Conservation (phyloP, 768 basidiomycete species). For the Russula lepida region DNA sequence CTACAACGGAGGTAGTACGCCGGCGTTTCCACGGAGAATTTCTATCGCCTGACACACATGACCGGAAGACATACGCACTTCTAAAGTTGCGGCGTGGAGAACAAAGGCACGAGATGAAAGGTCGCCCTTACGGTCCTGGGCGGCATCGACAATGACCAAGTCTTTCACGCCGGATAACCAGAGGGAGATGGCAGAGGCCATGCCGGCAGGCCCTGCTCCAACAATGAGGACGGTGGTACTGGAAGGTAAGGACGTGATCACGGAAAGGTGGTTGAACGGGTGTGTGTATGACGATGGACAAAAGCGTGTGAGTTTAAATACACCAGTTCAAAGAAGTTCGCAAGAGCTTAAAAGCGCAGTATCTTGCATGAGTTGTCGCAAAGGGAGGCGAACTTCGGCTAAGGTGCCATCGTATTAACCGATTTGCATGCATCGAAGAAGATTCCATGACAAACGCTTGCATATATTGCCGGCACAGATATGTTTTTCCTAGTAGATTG, state of each 20-base stretch:
- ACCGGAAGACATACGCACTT: conserved; percentile 35
- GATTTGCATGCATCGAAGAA: too few species aligned
- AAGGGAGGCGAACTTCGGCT: neutral
- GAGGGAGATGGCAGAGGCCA: conserved; percentile 40
- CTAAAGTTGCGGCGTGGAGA: conserved; percentile 46
- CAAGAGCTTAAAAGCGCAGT: neutral
- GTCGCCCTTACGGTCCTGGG: conserved; percentile 27
- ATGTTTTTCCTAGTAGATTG: too few species aligned
- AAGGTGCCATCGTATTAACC: neutral
- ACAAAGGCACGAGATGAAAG: conserved; percentile 38
- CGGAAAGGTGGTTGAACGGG: neutral
- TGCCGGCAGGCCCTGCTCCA: conserved; percentile 43
- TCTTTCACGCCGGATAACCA: conserved; percentile 35
- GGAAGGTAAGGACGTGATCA: conserved; percentile 27
- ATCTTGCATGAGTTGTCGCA: conserved; percentile 5
- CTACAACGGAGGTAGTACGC: too few species aligned
- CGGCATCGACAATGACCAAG: conserved; percentile 38
- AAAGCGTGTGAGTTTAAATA: neutral
- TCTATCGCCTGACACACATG: too few species aligned
- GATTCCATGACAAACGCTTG: too few species aligned
- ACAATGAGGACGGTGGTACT: conserved; percentile 40
- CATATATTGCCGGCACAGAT: too few species aligned
- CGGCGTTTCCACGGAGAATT: too few species aligned
- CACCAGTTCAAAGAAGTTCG: neutral
- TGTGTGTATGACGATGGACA: neutral